Evolutionary conservation across 2,329 filamentous ascomycete genomes (phyloP), one percentile per base, ranked within the genome.

Genomic region (Leptoxyphium fumago): DNA sequence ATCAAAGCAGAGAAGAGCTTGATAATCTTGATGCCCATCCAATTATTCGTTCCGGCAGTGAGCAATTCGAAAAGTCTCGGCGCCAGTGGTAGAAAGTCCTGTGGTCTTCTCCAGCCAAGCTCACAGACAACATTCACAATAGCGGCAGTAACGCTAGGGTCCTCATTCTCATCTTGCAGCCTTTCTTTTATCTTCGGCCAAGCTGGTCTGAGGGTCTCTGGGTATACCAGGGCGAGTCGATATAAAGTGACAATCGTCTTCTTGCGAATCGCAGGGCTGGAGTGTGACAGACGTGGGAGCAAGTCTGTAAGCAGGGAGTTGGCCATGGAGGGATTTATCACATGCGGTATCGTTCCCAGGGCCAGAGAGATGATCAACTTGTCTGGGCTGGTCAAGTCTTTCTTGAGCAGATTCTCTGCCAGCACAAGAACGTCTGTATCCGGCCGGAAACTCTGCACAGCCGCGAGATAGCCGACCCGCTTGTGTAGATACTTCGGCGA

Each of bases 11-110:
- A 89, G 72, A 98, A 98, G 50, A 98, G 74, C 66, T 98, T 98
- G 62, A 98, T 96, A 49, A 98, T 77, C 62, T 98, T 98, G 61
- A 98, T 98, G 46, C 88, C 88, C 89, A 98, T 96, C 91, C 91
- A 98, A 64, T 98, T 98, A 64, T 98, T 96, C 32, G 83, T 83
- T 45, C 87, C 82, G 48, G 93, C 83, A 10, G 95, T 88, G 21
- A 98, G 69, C 14, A 98, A 72, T 59, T 95, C 88, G 56, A 96
- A 98, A 21, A 98, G 66, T 46, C 91, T 75, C 8, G 91, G 91
- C 0, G 91, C 91, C 28, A 98, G 71, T 11, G 91, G 85, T 28
- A 98, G 70, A 55, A 96, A 96, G 63, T 98, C 91, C 52, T 89
- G 82, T 3, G 91, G 91, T 52, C 91, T 75, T 53, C 91, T 77